Evolutionary conservation across 345 rosid species (phyloP).

Genomic region (Rhodamnia argentea): DNA sequence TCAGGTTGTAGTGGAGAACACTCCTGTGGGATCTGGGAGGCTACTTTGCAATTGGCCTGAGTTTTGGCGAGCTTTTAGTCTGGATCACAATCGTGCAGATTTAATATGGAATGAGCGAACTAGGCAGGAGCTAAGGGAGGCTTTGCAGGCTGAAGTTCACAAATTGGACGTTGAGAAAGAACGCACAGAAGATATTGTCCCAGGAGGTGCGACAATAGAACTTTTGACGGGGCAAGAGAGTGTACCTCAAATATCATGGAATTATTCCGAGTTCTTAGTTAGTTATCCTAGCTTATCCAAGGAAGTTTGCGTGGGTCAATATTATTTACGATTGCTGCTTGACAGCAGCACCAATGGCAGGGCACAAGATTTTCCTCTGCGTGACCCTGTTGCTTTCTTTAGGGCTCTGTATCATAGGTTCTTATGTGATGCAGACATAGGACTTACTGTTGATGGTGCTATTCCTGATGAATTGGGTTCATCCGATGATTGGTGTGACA

Average conservation of each 20-base stretch:
- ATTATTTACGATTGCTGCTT: constrained; percentile 93
- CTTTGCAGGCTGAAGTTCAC: constrained; percentile 95
- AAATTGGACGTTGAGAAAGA: constrained; percentile 93
- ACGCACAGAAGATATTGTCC: constrained; percentile 92
- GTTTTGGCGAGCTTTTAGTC: constrained; percentile 98
- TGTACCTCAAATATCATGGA: constrained; percentile 91
- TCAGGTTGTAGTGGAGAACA: constrained; percentile 88
- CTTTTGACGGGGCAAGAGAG: constrained; percentile 54
- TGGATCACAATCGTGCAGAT: constrained; percentile 98
- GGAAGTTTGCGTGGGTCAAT: constrained; percentile 99
- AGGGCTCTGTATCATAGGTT: constrained; percentile 97
- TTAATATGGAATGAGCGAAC: constrained; percentile 98
- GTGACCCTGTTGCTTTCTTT: constrained; percentile 94
- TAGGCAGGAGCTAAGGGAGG: constrained; percentile 94
- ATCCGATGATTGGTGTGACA: constrained; percentile 98
- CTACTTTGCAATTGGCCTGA: constrained; percentile 92
- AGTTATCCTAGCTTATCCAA: constrained; percentile 89
- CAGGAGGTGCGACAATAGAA: constrained; percentile 55
- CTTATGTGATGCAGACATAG: constrained; percentile 96
- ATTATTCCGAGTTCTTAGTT: constrained; percentile 89
- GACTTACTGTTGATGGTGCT: constrained; percentile 92
- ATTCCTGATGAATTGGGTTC: constrained; percentile 94
- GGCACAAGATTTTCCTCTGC: constrained; percentile 95
- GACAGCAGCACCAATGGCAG: constrained; percentile 86
- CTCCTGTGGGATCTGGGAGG: constrained; percentile 93